Percentiles rank a stretch among this genome's conserved stretches.
These are phyloP conservation scores for Ogataea nitratoaversa DNA, from an alignment of 805 yeast species.

Conservation along the genomic window DNA sequence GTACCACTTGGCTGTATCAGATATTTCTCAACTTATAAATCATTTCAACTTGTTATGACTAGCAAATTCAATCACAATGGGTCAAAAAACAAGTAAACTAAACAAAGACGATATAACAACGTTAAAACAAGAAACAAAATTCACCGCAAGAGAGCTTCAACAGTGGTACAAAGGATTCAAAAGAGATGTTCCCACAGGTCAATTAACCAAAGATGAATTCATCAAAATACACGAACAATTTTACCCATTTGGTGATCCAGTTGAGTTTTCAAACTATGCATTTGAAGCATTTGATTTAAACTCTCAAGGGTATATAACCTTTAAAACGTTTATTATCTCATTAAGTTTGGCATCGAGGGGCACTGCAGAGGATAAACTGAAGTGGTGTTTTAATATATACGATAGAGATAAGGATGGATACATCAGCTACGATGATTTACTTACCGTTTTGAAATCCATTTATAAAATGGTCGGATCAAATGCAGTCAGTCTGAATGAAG, in stretches of 20 bases:
- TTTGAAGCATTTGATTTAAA: conserved; percentile 88
- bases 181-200: conserved; percentile 92
- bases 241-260: conserved; percentile 97
- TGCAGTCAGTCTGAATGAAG: conserved; percentile 83
- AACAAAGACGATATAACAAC: conserved; percentile 85
- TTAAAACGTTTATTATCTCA: conserved; percentile 88
- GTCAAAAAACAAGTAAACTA: conserved; percentile 88
- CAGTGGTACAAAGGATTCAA: conserved; percentile 98
- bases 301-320: conserved; percentile 75
- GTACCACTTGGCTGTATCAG: no score
- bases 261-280: conserved; percentile 81
- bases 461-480: conserved; percentile 89
- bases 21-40: no score
- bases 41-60: no score
- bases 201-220: conserved; percentile 80
- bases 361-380: conserved; percentile 72
- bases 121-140: conserved; percentile 80
- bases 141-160: conserved; percentile 89
- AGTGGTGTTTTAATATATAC: conserved; percentile 86
- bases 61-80: conserved; percentile 74
- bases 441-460: conserved; percentile 73
- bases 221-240: conserved; percentile 91
- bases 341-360: conserved; percentile 86
- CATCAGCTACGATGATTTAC: conserved; percentile 73
- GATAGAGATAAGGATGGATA: conserved; percentile 79